Evolutionary conservation across 768 basidiomycete genomes (phyloP).

Genomic region (Ephemerocybe angulata): DNA sequence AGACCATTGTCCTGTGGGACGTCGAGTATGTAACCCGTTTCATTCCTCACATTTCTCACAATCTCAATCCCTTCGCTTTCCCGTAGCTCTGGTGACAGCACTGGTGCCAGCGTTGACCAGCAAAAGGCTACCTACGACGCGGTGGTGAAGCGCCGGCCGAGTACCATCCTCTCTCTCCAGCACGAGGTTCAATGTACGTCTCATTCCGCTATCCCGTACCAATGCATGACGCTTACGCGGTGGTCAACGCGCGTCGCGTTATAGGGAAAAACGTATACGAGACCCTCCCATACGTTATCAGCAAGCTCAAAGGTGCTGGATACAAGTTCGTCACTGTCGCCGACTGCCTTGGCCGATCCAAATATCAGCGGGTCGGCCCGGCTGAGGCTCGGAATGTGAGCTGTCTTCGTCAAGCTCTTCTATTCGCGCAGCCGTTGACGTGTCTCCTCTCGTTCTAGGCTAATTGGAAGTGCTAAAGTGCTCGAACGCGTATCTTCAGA

Average conservation of each 20-base stretch:
- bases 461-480: not conserved
- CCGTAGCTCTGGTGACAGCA: conserved; percentile 8
- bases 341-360: conserved; percentile 23
- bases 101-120: not conserved
- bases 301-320: conserved; percentile 15
- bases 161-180: conserved; percentile 7
- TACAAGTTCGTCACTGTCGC: conserved; percentile 21
- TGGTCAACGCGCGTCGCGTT: not conserved
- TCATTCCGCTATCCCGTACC: not conserved
- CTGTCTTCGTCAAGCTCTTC: no score
- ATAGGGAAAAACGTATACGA: not conserved
- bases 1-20: conserved; percentile 18
- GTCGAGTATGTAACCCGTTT: conserved; percentile 15
- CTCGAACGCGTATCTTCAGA: not conserved
- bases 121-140: conserved; percentile 7
- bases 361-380: conserved; percentile 31
- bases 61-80: not conserved
- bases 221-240: not conserved
- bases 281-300: conserved; percentile 16
- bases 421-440: no score
- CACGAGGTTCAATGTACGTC: conserved; percentile 11
- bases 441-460: no score
- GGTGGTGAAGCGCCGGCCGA: not conserved
- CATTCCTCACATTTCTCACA: not conserved
- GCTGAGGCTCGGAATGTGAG: conserved; percentile 1